Base-by-base conservation (phyloP, 2,329 filamentous ascomycete species). In the Claviceps paspali region DNA sequence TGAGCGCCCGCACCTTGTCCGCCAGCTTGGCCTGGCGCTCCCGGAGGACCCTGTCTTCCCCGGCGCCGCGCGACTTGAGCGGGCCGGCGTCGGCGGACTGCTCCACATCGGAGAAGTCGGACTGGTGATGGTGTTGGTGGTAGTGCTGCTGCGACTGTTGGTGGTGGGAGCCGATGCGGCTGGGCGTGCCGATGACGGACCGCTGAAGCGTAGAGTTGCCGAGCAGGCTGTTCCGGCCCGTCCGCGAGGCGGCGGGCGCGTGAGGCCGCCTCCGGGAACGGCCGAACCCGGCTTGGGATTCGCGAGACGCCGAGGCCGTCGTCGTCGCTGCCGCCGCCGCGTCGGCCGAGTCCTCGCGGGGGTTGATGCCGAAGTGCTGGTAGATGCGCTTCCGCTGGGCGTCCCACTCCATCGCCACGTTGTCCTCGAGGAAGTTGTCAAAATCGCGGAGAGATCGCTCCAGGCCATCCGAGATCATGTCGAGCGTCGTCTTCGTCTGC, bases 391-490 rank as follows among this genome's bases (percentile, higher is more conserved):
- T 84, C 44, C 88, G 79, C 62, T 96, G 88, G 12, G 82, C 79
- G 49, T 95, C 87, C 87, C 91, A 96, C 56, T 96, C 86, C 65
- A 93, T 79, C 22, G 86, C 84, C 35, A 96, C 78, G 52, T 93
- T 92, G 50, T 95, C 87, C 55, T 96, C 87, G 39, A 98, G 68
- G 55, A 94, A 96, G 42, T 75, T 73, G 55, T 98, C 87, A 54
- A 98, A 96, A 52, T 96, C 91, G 39, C 78, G 76, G 42, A 88
- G 79, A 4, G 87, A 91, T 51, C 87, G 77, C 51, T 88, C 80
- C 43, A 96, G 67, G n/a, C 85, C 84, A 54, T 95, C 86, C 24
- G 82, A 74, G 49, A 95, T 87, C 74, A 94, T 87, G 52, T 82
- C 85, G 40, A 93, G 67, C 4, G 87, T 91, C 14, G 86, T 92